These are phyloP conservation scores for Mortierella sp. DNA, from an alignment of 371 early-diverging fungal genomes.

Conservation along the genomic window DNA sequence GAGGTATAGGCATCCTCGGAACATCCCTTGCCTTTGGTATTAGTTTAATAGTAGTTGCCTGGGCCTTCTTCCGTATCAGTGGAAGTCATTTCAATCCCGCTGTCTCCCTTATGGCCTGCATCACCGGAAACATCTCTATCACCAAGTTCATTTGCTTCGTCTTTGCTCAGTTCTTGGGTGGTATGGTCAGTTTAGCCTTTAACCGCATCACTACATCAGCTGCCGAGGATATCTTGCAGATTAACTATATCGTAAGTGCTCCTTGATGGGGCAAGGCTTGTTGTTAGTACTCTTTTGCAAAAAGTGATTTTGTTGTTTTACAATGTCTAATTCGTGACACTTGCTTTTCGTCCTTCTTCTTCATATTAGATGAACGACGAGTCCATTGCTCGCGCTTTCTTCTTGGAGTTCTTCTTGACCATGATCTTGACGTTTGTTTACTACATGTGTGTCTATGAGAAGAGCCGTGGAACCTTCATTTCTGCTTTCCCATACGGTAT, in stretches of 20 bases:
- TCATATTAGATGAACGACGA: constrained; percentile 18
- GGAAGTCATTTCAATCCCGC: constrained; percentile 75
- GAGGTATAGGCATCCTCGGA: constrained; percentile 9
- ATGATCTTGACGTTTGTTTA: constrained; percentile 60
- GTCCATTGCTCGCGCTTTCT: constrained; percentile 60
- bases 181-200: constrained; percentile 61
- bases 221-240: constrained; percentile 34
- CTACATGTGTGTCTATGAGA: constrained; percentile 66
- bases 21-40: constrained; percentile 35
- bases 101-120: constrained; percentile 54
- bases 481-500: constrained; percentile 67
- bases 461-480: constrained; percentile 61
- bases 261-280: too few relatives aligned
- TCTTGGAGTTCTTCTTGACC: constrained; percentile 69
- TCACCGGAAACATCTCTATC: constrained; percentile 60
- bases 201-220: constrained; percentile 58
- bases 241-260: constrained; percentile 48
- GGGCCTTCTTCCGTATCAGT: constrained; percentile 64
- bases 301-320: too few relatives aligned
- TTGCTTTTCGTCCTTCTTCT: constrained; percentile 6
- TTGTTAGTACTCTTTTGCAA: not conserved
- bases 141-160: constrained; percentile 61
- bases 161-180: constrained; percentile 66
- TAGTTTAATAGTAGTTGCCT: constrained; percentile 57
- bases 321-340: too few relatives aligned